Percentiles rank a stretch among this genome's conserved stretches.
These are phyloP conservation scores for Macrocybe gigantea DNA, from an alignment of 768 basidiomycete species.

Conservation along the genomic window DNA sequence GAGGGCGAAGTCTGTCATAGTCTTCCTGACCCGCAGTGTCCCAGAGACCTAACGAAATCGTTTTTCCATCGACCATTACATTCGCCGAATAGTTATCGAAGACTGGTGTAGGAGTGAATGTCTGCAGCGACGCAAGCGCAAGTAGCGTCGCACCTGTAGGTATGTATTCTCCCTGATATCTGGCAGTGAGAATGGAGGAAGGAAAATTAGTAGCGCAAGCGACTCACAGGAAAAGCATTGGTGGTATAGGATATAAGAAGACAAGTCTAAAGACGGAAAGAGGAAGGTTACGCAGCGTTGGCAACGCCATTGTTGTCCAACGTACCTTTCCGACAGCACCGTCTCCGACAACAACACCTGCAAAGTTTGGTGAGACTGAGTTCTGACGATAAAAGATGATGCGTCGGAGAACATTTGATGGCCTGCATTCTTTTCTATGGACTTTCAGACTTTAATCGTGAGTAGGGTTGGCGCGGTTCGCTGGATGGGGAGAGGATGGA, in stretches of 20 bases:
- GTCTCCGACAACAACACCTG: constrained; percentile 97
- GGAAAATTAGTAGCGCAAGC: constrained; percentile 1
- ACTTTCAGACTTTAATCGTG: constrained; percentile 9
- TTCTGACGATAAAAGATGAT: constrained; percentile 5
- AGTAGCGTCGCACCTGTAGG: constrained; percentile 62
- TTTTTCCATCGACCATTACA: constrained; percentile 98
- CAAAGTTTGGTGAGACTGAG: constrained; percentile 24
- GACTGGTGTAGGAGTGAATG: constrained; percentile 38
- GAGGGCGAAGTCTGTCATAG: constrained; percentile 94
- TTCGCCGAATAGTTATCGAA: constrained; percentile 99
- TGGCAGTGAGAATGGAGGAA: constrained; percentile 11
- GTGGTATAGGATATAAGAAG: constrained; percentile 99
- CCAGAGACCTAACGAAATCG: constrained; percentile 97
- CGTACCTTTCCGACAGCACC: constrained; percentile 96
- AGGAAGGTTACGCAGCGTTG: constrained; percentile 12
- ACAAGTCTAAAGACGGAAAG: constrained; percentile 65
- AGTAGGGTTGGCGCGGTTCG: constrained; percentile 13
- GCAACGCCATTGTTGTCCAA: constrained; percentile 10
- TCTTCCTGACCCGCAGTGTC: constrained; percentile 99
- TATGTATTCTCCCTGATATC: constrained; percentile 85
- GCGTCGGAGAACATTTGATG: constrained; percentile 68
- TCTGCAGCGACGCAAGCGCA: neutral
- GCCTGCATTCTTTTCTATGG: constrained; percentile 65
- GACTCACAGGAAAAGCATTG: constrained; percentile 88
- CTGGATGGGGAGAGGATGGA: constrained; percentile 14